Evolutionary conservation across 2,329 filamentous ascomycete species (phyloP).

Genomic region (Aspergillus fumigatiaffinis): DNA sequence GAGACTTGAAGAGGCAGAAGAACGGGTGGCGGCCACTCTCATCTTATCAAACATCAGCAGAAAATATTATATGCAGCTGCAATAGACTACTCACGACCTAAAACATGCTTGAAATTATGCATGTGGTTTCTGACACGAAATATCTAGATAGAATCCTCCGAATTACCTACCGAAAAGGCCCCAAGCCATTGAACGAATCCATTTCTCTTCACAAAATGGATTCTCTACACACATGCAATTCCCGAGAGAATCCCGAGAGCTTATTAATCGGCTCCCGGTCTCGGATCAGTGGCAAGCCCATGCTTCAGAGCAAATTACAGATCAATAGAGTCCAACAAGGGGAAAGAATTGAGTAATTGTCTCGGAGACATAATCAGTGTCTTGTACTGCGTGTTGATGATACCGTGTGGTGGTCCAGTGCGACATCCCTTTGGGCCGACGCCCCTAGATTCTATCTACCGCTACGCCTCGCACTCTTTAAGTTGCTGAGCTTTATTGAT

Average conservation of each 20-base stretch:
- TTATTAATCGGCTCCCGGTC: background rate
- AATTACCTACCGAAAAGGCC: background rate
- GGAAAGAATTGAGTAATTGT: background rate
- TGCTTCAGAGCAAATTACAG: background rate
- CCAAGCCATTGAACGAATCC: background rate
- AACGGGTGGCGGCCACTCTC: background rate
- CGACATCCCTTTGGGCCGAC: background rate
- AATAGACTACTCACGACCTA: background rate
- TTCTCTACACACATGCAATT: background rate
- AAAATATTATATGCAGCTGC: background rate
- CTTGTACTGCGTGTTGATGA: background rate
- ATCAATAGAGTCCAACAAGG: background rate
- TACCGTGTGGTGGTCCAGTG: background rate
- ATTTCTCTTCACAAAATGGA: background rate
- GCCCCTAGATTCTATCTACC: background rate
- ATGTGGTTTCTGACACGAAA: background rate
- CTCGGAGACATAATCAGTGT: background rate
- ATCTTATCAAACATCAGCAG: no score
- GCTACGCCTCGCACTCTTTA: background rate
- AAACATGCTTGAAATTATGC: background rate
- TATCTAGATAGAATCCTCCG: background rate
- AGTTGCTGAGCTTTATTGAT: background rate
- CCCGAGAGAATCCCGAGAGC: background rate
- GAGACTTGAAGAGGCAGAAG: no score
- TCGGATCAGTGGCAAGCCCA: background rate